Evolutionary conservation across 768 basidiomycete species (phyloP).

Genomic region (Lactarius pseudohatsudake): DNA sequence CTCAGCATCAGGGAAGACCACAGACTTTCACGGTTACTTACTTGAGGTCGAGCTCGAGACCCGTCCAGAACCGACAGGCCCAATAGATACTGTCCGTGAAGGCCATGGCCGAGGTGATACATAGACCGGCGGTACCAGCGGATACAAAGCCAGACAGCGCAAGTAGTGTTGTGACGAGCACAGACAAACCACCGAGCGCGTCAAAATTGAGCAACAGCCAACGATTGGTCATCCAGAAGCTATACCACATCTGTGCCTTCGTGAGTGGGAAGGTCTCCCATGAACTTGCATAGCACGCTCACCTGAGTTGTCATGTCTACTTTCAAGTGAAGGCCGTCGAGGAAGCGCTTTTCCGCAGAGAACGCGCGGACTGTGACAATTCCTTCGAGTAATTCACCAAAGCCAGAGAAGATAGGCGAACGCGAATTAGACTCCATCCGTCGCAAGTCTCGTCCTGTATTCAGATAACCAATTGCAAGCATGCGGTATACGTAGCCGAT

Average conservation of each 20-base stretch:
- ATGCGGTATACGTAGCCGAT: conserved; percentile 74
- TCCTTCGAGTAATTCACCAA: conserved; percentile 79
- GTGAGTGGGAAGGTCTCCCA: not conserved
- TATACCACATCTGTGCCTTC: conserved; percentile 69
- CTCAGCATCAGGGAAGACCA: conserved; percentile 19
- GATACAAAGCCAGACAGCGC: conserved; percentile 60
- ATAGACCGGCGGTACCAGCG: conserved; percentile 65
- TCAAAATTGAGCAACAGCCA: conserved; percentile 88
- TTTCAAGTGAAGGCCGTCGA: conserved; percentile 69
- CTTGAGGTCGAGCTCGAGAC: conserved; percentile 75
- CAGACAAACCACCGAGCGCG: conserved; percentile 65
- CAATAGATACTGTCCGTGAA: conserved; percentile 55
- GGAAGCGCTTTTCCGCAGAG: conserved; percentile 74
- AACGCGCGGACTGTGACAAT: conserved; percentile 94
- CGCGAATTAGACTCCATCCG: conserved; percentile 90
- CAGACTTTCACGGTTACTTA: conserved; percentile 38
- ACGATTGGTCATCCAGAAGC: conserved; percentile 87
- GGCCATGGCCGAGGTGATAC: conserved; percentile 73
- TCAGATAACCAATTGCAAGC: conserved; percentile 69
- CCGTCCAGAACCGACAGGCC: conserved; percentile 51
- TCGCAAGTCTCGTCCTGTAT: conserved; percentile 79
- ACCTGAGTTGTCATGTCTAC: conserved; percentile 80
- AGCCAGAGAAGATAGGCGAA: conserved; percentile 82
- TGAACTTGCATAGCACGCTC: not conserved
- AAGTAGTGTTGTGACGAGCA: conserved; percentile 75